Conservation (phyloP, 2,329 filamentous ascomycete genomes). For the Curvularia verruculosa region DNA sequence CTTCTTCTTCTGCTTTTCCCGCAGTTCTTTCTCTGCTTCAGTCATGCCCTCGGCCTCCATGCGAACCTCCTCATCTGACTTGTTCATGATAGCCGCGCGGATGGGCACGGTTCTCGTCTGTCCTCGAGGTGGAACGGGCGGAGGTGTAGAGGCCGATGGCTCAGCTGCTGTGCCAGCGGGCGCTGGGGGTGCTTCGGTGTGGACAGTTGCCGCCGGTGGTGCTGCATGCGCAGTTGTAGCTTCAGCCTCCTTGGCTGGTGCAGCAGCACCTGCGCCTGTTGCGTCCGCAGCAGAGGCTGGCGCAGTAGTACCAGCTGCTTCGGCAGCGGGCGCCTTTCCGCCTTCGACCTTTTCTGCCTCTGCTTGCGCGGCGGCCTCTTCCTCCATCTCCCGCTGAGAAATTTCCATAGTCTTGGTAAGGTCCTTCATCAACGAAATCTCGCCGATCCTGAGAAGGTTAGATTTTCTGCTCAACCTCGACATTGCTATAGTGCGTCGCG, state of each 20-base stretch:
- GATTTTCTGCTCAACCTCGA: neutral
- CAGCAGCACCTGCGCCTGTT: conserved; percentile 40
- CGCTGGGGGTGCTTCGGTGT: conserved; percentile 44
- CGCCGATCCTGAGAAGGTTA: conserved; percentile 70
- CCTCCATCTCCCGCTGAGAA: conserved; percentile 80
- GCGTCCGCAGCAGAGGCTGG: conserved; percentile 15
- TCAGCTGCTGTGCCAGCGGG: conserved; percentile 55
- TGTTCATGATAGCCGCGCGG: conserved; percentile 86
- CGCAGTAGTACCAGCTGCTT: conserved; percentile 16
- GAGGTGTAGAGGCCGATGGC: conserved; percentile 35
- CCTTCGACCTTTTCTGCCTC: conserved; percentile 43
- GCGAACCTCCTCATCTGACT: conserved; percentile 76
- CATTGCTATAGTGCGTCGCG: neutral
- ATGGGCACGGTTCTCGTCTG: conserved; percentile 67
- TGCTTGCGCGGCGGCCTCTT: conserved; percentile 65
- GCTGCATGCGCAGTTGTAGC: conserved; percentile 51
- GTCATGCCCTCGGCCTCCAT: conserved; percentile 69
- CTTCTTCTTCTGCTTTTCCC: conserved; percentile 89
- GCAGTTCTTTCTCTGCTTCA: conserved; percentile 75
- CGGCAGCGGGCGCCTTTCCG: conserved; percentile 26
- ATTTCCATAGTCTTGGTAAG: conserved; percentile 98
- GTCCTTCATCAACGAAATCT: conserved; percentile 98
- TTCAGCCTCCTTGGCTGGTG: conserved; percentile 52
- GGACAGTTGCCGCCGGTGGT: conserved; percentile 46
- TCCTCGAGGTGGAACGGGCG: conserved; percentile 51